Base-by-base conservation (phyloP, 2,329 filamentous ascomycete species). In the Pseudocercospora fijiensis region DNA sequence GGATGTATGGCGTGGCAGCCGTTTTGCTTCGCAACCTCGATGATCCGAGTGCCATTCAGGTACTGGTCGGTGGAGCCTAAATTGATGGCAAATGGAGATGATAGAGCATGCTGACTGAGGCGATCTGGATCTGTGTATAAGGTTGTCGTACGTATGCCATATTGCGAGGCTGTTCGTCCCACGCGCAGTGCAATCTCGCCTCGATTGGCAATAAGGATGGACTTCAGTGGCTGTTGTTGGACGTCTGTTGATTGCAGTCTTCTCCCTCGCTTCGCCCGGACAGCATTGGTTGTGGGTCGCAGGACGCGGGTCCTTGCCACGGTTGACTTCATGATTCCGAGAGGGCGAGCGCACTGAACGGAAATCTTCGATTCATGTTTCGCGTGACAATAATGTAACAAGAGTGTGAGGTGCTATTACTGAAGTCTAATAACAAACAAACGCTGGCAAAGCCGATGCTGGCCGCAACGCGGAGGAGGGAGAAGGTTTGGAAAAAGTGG, bases 151-250 rank as follows among this genome's bases (percentile, higher is more conserved):
- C 88, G 88, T 74, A 99, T 96, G 63, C 95, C 94, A 75, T 96
- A 90, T 67, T 90, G 87, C 57, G 90, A 84, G 33, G 95, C 95
- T 22, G 95, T 99, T 69, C 88, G 87, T 69, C 93, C 90, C 70
- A 99, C 95, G 70, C 95, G 90, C 76, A 99, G 84, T 57, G 95
- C 95, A 72, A 99, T 99, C 79, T 99, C 95, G 72, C 95, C 95
- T 71, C 95, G 89, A 77, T 99, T 99, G 60, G 95, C 95, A 75
- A 99, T 98, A 24, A 99, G 84, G 47, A 98, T 90, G 8, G 92
- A 96, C 41, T 72, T 70, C 30, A 77, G 64, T 57, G 75, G 75
- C 52, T 71, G 70, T 24, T 60, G 66, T 47, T 63, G 49, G 51
- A 58, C 61, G 51, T 69, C 62, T 61, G 67, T 65, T 33, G 69